Percentiles rank a stretch among this genome's conserved stretches.
Evolutionary conservation across 495 filamentous ascomycete species (phyloP).

Genomic region (Xylaria sp.): DNA sequence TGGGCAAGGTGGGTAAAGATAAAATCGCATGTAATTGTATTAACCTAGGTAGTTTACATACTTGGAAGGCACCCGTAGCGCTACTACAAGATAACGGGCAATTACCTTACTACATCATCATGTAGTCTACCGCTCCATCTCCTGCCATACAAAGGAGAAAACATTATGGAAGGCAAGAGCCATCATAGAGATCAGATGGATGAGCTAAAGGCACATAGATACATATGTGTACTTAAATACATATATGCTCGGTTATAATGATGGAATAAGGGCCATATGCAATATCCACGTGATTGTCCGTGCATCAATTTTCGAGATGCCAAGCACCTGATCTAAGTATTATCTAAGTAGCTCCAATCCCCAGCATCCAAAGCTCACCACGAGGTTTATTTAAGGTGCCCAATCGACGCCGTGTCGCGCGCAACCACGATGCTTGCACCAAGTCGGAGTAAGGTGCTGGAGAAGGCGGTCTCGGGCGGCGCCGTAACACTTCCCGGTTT

Average conservation of each 20-base stretch:
- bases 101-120: background rate
- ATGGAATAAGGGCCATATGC: background rate
- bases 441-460: constrained; percentile 51
- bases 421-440: constrained; percentile 57
- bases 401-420: constrained; percentile 30
- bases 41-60: background rate
- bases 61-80: background rate
- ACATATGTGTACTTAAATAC: background rate
- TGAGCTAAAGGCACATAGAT: background rate
- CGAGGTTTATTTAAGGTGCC: constrained; percentile 14
- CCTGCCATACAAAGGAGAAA: background rate
- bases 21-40: background rate
- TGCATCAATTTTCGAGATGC: constrained; percentile 31
- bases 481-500: constrained; percentile 66
- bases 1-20: background rate
- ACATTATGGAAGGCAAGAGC: background rate
- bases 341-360: constrained; percentile 14
- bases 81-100: background rate
- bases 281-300: background rate
- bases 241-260: background rate
- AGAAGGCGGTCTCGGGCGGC: constrained; percentile 43
- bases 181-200: background rate
- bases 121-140: no score
- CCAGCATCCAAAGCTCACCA: constrained; percentile 12
- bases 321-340: constrained; percentile 27